Conservation (phyloP, 192 early-diverging fungal genomes). For the Backusella tuberculispora region DNA sequence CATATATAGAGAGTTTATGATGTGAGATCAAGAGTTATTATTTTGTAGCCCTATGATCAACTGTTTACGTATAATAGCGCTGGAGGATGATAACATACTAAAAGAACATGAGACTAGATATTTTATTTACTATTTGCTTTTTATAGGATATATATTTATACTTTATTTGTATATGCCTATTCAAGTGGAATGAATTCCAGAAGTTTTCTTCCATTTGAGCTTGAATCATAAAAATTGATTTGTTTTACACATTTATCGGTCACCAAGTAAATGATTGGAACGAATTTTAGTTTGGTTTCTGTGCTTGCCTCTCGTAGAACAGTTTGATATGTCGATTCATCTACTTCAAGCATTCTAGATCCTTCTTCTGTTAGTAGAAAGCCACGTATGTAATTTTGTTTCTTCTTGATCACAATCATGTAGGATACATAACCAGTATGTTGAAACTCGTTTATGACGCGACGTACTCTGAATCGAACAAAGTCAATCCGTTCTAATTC, state of each 20-base stretch:
- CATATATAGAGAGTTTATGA: too few relatives aligned
- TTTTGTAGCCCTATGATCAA: too few relatives aligned
- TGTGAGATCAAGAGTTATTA: too few relatives aligned
- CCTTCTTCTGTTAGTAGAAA: not conserved
- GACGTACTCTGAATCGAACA: not conserved
- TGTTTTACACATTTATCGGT: not conserved
- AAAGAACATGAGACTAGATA: too few relatives aligned
- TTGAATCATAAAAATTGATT: conserved; percentile 2
- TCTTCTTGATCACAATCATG: conserved; percentile 1
- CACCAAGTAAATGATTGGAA: not conserved
- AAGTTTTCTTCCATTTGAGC: not conserved
- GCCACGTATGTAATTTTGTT: not conserved
- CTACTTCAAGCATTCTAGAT: conserved; percentile 1
- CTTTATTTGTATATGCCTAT: too few relatives aligned
- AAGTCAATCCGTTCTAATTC: not conserved
- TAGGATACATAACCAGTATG: conserved; percentile 9
- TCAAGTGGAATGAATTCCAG: not conserved
- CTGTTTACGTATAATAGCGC: too few relatives aligned
- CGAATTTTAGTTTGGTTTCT: not conserved
- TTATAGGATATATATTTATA: too few relatives aligned
- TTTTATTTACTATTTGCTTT: too few relatives aligned
- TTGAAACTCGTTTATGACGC: not conserved
- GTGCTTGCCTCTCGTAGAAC: not conserved
- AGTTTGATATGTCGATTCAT: not conserved
- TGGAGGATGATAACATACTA: too few relatives aligned